Evolutionary conservation across 805 yeast genomes (phyloP), one percentile per base, ranked within the genome.

Genomic region (Candida odintsovae): DNA sequence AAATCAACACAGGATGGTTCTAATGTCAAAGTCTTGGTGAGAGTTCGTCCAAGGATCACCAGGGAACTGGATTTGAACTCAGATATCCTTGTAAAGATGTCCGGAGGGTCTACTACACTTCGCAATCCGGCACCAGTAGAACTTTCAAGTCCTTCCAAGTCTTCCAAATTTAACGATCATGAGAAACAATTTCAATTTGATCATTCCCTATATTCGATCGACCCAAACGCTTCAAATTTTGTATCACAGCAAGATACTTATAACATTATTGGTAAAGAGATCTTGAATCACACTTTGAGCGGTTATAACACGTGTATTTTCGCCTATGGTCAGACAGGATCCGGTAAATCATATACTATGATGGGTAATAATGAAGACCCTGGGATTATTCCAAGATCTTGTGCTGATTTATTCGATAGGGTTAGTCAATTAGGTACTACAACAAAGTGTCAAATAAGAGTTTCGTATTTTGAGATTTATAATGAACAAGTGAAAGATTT

Each of bases 401-500:
- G 88, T 46, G 51, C 65, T 25, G 79, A 76, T 47, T 65, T 87
- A 12, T 76, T 85, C 53, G 60, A 64, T 2, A 69, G 70, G 41
- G 60, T 73, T 9, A 61, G 56, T 9, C 33, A 46, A 7, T 47
- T 53, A 43, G 71, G 70, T 15, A 49, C 58, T 9, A 62, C 65
- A 28, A 61, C 69, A 0, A 70, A 69, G 16, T 68, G 67, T 9
- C 68, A 73, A 4, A 70, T 80, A 12, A 65, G 75, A 33, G 64
- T 83, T 3, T 81, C 88, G 11, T 86, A 80, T 62, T 73, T 83
- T 57, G 95, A 86, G 58, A 80, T 86, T 31, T 86, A 87, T 58
- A 86, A 87, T 58, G 95, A 86, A 62, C 81, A 78, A 50, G 88
- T 85, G 1, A 69, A 77, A 35, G 95, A 87, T 61, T 65, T 86